Percentiles rank a stretch among this genome's conserved stretches.
These are phyloP conservation scores for Penicillium daleae DNA, from an alignment of 495 filamentous ascomycete species.

Conservation along the genomic window DNA sequence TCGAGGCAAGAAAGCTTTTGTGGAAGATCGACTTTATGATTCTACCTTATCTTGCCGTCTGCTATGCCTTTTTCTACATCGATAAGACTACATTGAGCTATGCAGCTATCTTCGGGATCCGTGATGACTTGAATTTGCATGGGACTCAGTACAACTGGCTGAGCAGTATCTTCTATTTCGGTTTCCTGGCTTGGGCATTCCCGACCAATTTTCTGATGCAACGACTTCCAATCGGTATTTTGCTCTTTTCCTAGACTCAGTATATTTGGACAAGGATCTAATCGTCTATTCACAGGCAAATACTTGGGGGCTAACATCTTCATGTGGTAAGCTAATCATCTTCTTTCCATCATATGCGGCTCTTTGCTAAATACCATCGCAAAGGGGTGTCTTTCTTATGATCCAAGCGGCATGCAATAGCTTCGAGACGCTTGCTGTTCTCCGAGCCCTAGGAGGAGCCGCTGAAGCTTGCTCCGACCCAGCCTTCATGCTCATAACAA, in stretches of 20 bases:
- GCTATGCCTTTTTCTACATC: conserved; percentile 65
- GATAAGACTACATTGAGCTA: conserved; percentile 64
- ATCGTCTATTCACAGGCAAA: conserved; percentile 40
- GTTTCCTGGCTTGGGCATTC: conserved; percentile 54
- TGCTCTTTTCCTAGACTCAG: not conserved
- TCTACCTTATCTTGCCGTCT: conserved; percentile 55
- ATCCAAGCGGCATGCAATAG: conserved; percentile 57
- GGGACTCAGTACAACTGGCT: conserved; percentile 56
- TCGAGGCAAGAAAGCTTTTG: conserved; percentile 51
- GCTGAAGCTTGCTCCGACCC: conserved; percentile 58
- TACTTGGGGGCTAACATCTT: conserved; percentile 64
- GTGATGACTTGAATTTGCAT: conserved; percentile 48
- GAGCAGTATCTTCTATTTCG: conserved; percentile 54
- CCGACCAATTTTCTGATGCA: conserved; percentile 61
- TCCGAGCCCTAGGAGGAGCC: conserved; percentile 56
- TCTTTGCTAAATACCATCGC: not conserved
- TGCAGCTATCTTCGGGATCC: conserved; percentile 62
- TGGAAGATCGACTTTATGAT: conserved; percentile 61
- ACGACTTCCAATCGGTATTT: conserved; percentile 55
- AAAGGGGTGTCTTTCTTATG: conserved; percentile 58
- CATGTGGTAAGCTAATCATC: conserved; percentile 51
- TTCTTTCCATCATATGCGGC: not conserved
- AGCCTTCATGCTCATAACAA: conserved; percentile 43
- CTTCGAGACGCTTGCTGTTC: conserved; percentile 55
- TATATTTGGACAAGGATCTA: not conserved